Evolutionary conservation across 257 asterid species (phyloP), one percentile per base, ranked within the genome.

Genomic region (Lantana camara): DNA sequence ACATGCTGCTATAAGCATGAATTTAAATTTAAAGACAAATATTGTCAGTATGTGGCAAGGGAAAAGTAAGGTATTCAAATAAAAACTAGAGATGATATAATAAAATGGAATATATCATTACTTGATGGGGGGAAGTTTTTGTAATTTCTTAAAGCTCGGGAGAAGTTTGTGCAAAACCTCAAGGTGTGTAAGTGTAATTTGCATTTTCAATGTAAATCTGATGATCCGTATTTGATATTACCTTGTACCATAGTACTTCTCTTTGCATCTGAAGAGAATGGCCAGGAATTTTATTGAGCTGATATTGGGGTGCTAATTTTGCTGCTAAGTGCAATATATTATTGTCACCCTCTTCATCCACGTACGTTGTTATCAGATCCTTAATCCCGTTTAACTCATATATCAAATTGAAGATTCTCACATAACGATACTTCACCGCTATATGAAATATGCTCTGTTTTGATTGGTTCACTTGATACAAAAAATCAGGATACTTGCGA

Each of bases 241-340:
- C 81, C 78, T 67, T 73, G 51, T 49, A 78, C 79, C 83, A 78
- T 12, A 67, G 0, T 1, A 78, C 77, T 62, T 78, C 83, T 14
- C 75, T 56, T 11, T 78, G 83, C 80, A 78, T 70, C 57, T 78
- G 83, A 29, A 74, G 73, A 9, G 83, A 75, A 2, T 77, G 68
- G 4, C 80, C 80, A 0, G 83, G 83, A 15, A 78, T 34, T 34
- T 8, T 0, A 46, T 52, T 60, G 1, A 74, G 75, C 51, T 78
- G 73, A 30, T 57, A 29, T 12, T 2, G 67, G 32, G 83, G 83
- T 0, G 73, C 67, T 40, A 70, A 40, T 13, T 14, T 67, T 17
- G 48, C 80, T 0, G 80, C 80, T n/a, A 78, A 67, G 14, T 78
- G 83, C 57, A 78, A 11, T 9, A 78, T 78, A 47, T 71, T n/a